Conservation (phyloP, 2,329 filamentous ascomycete genomes). For the Gnomoniopsis sp. region DNA sequence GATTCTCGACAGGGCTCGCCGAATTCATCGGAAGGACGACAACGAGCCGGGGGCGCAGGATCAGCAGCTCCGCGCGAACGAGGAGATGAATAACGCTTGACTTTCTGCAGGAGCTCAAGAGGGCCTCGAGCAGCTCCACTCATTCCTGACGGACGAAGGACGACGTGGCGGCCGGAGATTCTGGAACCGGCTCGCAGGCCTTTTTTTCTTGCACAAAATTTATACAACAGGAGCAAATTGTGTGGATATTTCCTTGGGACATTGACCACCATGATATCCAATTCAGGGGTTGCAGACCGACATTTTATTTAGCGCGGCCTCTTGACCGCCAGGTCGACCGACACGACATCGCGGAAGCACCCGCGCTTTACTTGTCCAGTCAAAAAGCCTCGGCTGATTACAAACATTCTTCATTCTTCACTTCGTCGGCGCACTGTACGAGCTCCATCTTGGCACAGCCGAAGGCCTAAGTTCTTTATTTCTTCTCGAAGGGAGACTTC, state of each 20-base stretch:
- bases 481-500: conserved; percentile 4
- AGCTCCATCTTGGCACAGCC: neutral
- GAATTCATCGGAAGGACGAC: conserved; percentile 31
- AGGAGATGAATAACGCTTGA: conserved; percentile 28
- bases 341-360: conserved; percentile 3
- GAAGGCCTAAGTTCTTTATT: neutral
- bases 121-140: neutral
- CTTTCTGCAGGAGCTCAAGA: conserved; percentile 18
- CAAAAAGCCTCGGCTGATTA: neutral
- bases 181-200: neutral
- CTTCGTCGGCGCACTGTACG: neutral
- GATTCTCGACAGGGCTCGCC: conserved; percentile 31
- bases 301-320: conserved; percentile 1
- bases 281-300: conserved; percentile 5
- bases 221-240: neutral
- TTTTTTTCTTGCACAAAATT: conserved; percentile 1
- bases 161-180: neutral
- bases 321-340: conserved; percentile 7
- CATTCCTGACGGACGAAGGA: neutral
- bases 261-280: neutral
- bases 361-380: neutral
- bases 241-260: neutral
- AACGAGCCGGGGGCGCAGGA: conserved; percentile 30
- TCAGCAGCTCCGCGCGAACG: conserved; percentile 29
- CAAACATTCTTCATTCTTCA: neutral